These are phyloP conservation scores for Paramecium caudatum DNA, from an alignment of 73 alveolate species.

Conservation along the genomic window DNA sequence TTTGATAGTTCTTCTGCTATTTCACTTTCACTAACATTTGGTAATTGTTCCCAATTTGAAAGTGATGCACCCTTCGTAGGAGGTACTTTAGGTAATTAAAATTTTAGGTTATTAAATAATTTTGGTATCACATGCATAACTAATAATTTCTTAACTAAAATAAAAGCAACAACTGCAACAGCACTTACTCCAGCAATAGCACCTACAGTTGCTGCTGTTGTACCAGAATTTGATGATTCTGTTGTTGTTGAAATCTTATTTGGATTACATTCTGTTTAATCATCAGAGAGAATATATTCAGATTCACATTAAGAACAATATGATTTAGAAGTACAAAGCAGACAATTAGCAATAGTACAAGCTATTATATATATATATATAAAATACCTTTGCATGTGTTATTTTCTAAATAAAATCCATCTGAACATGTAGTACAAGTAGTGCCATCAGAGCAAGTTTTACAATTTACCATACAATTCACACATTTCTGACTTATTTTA, in stretches of 20 bases:
- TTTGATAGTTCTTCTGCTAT: background rate
- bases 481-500: background rate
- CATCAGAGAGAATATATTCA: background rate
- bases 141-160: background rate
- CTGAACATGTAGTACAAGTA: background rate
- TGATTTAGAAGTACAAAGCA: background rate
- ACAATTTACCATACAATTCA: background rate
- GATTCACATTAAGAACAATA: background rate
- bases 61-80: background rate
- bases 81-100: background rate
- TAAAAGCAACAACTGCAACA: background rate
- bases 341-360: background rate
- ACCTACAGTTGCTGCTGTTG: background rate
- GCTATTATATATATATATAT: too few relatives aligned
- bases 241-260: background rate
- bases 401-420: too few relatives aligned
- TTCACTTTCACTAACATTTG: background rate
- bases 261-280: background rate
- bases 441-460: background rate
- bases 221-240: background rate
- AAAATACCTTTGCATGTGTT: too few relatives aligned
- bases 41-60: conserved; percentile 36
- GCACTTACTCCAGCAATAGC: background rate
- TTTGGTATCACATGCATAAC: background rate
- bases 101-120: background rate